Evolutionary conservation across 1,284 basidiomycete genomes (phyloP).

Genomic region (Butyriboletus pseudospeciosus): DNA sequence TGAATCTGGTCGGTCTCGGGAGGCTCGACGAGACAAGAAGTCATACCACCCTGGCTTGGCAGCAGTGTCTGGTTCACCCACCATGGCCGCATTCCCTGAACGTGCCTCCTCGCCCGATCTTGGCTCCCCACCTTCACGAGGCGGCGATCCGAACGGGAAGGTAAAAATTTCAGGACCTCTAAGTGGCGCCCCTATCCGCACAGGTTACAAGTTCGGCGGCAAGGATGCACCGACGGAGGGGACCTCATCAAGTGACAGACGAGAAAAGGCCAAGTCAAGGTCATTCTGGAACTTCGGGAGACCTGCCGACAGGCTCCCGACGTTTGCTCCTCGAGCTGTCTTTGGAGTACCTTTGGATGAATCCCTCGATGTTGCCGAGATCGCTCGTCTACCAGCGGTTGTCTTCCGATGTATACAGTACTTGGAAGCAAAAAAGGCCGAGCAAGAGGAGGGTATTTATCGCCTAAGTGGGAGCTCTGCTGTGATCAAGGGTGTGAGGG

Average conservation of each 20-base stretch:
- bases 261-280: conserved; percentile 85
- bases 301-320: conserved; percentile 42
- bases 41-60: conserved; percentile 54
- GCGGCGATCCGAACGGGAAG: conserved; percentile 46
- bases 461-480: conserved; percentile 89
- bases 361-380: conserved; percentile 82
- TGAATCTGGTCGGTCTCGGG: conserved; percentile 51
- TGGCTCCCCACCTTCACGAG: conserved; percentile 30
- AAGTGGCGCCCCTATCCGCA: conserved; percentile 80
- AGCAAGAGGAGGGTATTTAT: conserved; percentile 97
- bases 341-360: conserved; percentile 89
- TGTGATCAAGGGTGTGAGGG: conserved; percentile 90
- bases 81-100: conserved; percentile 40
- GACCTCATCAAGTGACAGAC: conserved; percentile 53
- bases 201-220: conserved; percentile 82
- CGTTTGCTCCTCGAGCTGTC: conserved; percentile 64
- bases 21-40: conserved; percentile 47
- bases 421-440: conserved; percentile 84
- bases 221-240: conserved; percentile 56
- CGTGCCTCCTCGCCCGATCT: conserved; percentile 61
- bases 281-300: conserved; percentile 84
- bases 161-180: conserved; percentile 88
- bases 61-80: conserved; percentile 45
- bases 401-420: conserved; percentile 93
- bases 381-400: conserved; percentile 88